Base-by-base conservation (phyloP, 2,329 filamentous ascomycete species). In the Talaromyces amestolkiae region DNA sequence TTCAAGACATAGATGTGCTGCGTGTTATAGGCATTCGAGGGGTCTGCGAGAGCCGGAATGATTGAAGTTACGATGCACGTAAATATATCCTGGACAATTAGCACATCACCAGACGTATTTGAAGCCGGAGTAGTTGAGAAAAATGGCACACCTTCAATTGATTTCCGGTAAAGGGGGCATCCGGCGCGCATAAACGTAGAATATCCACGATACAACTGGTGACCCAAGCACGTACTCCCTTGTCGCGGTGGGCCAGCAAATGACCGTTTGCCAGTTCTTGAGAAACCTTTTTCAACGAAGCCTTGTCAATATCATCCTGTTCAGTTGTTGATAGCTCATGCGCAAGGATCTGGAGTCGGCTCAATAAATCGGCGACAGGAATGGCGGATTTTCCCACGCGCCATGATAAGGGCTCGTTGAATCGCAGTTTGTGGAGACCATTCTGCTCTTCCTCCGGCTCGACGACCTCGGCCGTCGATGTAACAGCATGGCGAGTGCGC, bases 161-260 rank as follows among this genome's bases (percentile, higher is more conserved):
- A 66, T 91, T 88, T 47, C 87, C 88, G 27, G 92, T 96, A 79
- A 96, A 98, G 19, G 95, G 95, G 75, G 95, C 95, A 83, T 98
- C 90, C 0, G 95, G 95, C 33, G 95, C 95, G 79, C 92, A 97
- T 65, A 99, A 85, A 72, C 91, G 90, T 75, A 99, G 86, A 70
- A 99, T 91, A 76, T 99, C 95, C 63, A 97, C 93, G 67, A 98
- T 84, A 76, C 93, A 98, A 73, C 91, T 91, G 51, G 93, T 89
- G 37, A 91, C 87, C 82, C 91, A 97, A 31, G 95, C 94, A 77
- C 91, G 90, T 69, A 99, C 93, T 64, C 95, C 95, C 69, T 89
- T 91, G 77, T 99, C 95, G 81, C 96, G 96, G 80, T 99, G 95
- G 66, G 87, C 87, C 56, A 99, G 81, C 27, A 99, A 83, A 73